Percentiles rank a stretch among this genome's conserved stretches.
These are phyloP conservation scores for Carex littledalei DNA, from an alignment of 176 grass and related monocot species.

Conservation along the genomic window DNA sequence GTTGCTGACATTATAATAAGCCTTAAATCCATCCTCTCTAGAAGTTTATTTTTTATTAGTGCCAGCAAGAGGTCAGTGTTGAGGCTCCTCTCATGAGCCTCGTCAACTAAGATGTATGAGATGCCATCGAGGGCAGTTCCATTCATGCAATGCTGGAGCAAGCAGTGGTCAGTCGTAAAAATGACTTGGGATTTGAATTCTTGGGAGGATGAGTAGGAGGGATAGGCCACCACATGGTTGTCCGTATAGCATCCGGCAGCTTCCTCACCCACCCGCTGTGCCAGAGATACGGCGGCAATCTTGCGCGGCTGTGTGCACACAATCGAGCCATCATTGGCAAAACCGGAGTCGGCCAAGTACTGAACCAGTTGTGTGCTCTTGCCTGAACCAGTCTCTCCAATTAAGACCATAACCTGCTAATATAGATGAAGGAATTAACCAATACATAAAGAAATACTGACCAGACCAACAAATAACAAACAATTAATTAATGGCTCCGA, in stretches of 20 bases:
- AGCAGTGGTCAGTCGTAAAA: constrained; percentile 85
- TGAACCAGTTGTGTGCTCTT: constrained; percentile 95
- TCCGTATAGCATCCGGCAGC: constrained; percentile 51
- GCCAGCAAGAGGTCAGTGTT: constrained; percentile 90
- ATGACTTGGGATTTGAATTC: constrained; percentile 49
- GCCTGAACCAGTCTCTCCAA: constrained; percentile 92
- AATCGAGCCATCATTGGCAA: constrained; percentile 52
- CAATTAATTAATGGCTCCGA: not conserved
- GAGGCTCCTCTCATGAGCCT: constrained; percentile 98
- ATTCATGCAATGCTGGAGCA: constrained; percentile 77
- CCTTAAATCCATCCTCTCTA: constrained; percentile 61
- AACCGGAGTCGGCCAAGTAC: constrained; percentile 84
- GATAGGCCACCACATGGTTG: constrained; percentile 51
- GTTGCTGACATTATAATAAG: constrained; percentile 98
- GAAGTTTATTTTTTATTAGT: constrained; percentile 76
- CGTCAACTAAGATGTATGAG: constrained; percentile 83
- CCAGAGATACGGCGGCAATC: constrained; percentile 69
- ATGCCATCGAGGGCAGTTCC: constrained; percentile 39
- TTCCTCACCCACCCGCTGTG: constrained; percentile 82
- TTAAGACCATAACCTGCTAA: constrained; percentile 72
- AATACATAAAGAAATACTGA: not conserved
- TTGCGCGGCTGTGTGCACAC: constrained; percentile 93
- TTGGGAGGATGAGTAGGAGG: constrained; percentile 42
- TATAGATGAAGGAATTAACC: not conserved
- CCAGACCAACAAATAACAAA: not conserved